Base-by-base conservation (phyloP, 2,329 filamentous ascomycete genomes). In the Fusarium sp. region DNA sequence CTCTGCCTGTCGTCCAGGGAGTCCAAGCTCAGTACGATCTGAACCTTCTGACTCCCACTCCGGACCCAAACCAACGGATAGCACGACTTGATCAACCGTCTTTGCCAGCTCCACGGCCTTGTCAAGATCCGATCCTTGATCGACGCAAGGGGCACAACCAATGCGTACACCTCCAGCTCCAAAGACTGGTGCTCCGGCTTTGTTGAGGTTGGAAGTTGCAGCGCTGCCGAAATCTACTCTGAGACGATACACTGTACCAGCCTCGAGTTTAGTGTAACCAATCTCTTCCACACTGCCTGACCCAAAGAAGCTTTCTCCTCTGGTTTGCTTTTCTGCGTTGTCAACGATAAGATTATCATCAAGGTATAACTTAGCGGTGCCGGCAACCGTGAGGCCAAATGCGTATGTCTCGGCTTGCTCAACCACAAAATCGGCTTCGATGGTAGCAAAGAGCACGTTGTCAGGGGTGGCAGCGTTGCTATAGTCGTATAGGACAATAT, bases 11-110 rank as follows among this genome's bases (percentile, higher is more conserved):
- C 89, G 87, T 22, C 92, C 89, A 83, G 94, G 96, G 0, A 97
- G 86, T 27, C 92, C 93, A 81, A 98, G 90, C 81, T 93, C 93
- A 75, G 92, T 92, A 43, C 95, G 90, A 82, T 98, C 95, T 52
- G 89, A 86, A 35, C 93, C 93, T 83, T 95, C 94, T 0, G 91
- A 92, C 81, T 96, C 94, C 93, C 93, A 96, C 78, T 96, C 93
- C 37, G 88, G 89, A 77, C 95, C 95, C 57, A 97, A 87, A 2
- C 94, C 94, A 3, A 91, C 92, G 78, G 94, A 93, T 61, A 96
- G 86, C 69, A 97, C 88, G 57, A 95, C 94, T 78, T 95, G 92
- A 66, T 96, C 93, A 2, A 91, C 91, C 43, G 89, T 86, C 79
- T 87, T 88, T 32, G 94, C 94, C 9, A 93, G 85, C 33, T 88